Evolutionary conservation across 2,329 filamentous ascomycete genomes (phyloP), one percentile per base, ranked within the genome.

Genomic region (Cladosporium phlei): DNA sequence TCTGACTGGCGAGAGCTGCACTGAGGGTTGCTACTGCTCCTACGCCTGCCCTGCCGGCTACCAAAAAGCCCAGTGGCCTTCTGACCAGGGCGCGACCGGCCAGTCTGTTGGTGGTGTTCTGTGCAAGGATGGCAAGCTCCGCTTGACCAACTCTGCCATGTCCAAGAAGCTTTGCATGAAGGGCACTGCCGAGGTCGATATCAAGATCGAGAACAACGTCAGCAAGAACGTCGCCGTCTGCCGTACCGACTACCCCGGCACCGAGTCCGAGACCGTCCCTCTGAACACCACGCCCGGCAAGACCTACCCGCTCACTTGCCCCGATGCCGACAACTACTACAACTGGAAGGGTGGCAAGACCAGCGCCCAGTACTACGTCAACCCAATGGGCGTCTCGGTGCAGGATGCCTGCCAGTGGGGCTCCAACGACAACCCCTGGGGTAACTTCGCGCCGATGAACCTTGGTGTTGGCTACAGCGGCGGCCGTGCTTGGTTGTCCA

Each of bases 301-400:
- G 38, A 76, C 70, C 20, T 71, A 80, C 51, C 69, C 74, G 27
- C 71, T 98, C 55, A 88, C 86, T 63, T 91, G 88, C 74, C 86
- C 91, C 37, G 71, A 85, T 55, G 80, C 83, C 50, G 64, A 66
- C 38, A 75, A 71, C 40, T 95, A 91, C 75, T 97, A 89, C 74
- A 69, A 75, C 52, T 95, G 88, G 87, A 57, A 87, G 60, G 79
- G 79, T 58, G 77, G 78, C 66, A 59, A 71, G 40, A 97, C 93
- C 43, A 90, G 88, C 38, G 90, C 90, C 34, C 93, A 97, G 72
- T 97, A 95, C 78, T 98, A 98, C 66, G 79, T 97, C 70, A 97
- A 97, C 79, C 86, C 86, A 59, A 77, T 80, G 58, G 89, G 88
- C 51, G 73, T 85, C 44, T 59, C 69, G 14, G 70, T 81, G 49